Evolutionary conservation across 257 asterid genomes (phyloP).

Genomic region (Rhazya stricta): DNA sequence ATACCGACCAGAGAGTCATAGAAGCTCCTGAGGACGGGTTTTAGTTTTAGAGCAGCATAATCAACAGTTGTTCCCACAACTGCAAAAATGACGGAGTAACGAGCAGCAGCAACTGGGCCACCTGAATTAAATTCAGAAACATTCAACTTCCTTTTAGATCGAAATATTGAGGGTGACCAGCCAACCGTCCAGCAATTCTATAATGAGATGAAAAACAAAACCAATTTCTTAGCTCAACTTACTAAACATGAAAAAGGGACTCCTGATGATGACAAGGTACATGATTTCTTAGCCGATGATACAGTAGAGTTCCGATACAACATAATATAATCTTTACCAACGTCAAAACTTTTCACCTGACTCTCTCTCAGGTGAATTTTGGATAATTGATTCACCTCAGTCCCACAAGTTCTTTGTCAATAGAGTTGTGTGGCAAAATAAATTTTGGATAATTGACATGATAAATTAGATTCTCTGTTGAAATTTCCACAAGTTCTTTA

Average conservation of each 20-base stretch:
- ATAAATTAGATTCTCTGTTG: too few relatives aligned
- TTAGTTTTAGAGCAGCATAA: constrained; percentile 51
- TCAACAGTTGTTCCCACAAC: constrained; percentile 79
- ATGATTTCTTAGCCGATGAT: not conserved
- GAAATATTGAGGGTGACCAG: not conserved
- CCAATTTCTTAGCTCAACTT: too few relatives aligned
- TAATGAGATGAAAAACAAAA: not conserved
- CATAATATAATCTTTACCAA: not conserved
- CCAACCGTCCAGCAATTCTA: not conserved
- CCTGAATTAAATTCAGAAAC: constrained; percentile 32
- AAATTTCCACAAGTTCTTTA: not conserved
- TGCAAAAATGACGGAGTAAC: constrained; percentile 69
- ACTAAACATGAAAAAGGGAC: not conserved
- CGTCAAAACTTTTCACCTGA: not conserved
- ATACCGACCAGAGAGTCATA: constrained; percentile 23
- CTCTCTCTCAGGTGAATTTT: not conserved
- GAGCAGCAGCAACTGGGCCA: constrained; percentile 74
- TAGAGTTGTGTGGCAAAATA: too few relatives aligned
- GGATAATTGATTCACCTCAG: not conserved
- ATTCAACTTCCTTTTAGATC: not conserved
- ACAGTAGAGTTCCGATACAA: not conserved
- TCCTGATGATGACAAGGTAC: not conserved
- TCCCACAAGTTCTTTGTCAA: too few relatives aligned
- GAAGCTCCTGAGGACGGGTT: constrained; percentile 43
- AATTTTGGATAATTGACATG: not conserved